Conservation (phyloP, 345 rosid genomes). For the Eucalyptus tenuipes region DNA sequence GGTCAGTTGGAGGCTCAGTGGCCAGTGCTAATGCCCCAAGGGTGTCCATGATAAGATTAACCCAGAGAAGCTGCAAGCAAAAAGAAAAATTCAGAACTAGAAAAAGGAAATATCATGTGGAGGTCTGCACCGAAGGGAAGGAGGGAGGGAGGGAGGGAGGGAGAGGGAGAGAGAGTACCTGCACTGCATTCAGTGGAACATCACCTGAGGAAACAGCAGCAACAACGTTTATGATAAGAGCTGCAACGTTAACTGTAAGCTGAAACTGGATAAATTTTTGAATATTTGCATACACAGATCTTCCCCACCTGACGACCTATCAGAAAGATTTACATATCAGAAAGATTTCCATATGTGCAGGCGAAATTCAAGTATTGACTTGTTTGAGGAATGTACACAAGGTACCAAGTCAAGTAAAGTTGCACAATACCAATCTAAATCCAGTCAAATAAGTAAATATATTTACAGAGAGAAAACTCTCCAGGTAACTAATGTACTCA, state of each 20-base stretch:
- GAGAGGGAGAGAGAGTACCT: constrained; percentile 20
- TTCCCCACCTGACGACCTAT: constrained; percentile 97
- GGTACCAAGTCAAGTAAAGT: neutral
- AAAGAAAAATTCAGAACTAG: neutral
- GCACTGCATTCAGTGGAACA: constrained; percentile 95
- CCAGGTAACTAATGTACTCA: neutral
- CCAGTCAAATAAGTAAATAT: neutral
- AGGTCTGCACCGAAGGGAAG: neutral
- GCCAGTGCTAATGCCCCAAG: constrained; percentile 98
- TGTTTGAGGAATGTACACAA: neutral
- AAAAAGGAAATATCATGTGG: neutral
- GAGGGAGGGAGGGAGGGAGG: neutral
- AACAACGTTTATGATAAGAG: constrained; percentile 84
- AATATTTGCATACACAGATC: constrained; percentile 96
- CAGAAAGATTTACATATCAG: neutral
- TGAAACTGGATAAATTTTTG: constrained; percentile 98
- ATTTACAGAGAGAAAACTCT: neutral
- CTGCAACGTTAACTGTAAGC: constrained; percentile 93
- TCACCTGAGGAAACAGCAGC: constrained; percentile 93
- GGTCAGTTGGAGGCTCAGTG: constrained; percentile 98
- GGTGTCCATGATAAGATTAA: constrained; percentile 97
- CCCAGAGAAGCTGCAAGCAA: constrained; percentile 79
- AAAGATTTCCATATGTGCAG: neutral
- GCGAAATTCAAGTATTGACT: neutral
- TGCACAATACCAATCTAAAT: neutral